Conservation (phyloP, 257 asterid genomes). For the Pogostemon cablin region DNA sequence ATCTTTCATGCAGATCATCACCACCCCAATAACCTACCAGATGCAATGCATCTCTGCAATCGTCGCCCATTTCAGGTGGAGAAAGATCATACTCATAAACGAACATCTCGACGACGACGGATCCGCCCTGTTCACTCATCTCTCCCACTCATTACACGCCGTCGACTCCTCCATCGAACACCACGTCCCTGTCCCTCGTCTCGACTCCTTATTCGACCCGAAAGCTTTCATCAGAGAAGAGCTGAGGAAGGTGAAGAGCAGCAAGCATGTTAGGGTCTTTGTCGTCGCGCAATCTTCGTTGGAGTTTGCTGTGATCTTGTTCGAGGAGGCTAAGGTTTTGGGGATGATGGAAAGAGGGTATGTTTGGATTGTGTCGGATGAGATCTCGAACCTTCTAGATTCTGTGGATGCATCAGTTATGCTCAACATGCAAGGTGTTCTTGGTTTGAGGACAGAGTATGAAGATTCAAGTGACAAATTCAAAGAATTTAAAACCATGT, state of each 20-base stretch:
- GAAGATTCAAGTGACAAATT: slow-evolving; percentile 24
- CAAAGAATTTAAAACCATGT: slow-evolving; percentile 39
- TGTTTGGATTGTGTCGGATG: slow-evolving; percentile 64
- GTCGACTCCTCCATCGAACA: slow-evolving; percentile 41
- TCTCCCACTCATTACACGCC: slow-evolving; percentile 48
- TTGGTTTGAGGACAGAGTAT: slow-evolving; percentile 50
- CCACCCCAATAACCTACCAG: slow-evolving; percentile 35
- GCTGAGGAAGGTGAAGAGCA: slow-evolving; percentile 36
- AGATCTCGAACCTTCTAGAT: slow-evolving; percentile 52
- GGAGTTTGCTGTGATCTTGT: slow-evolving; percentile 49
- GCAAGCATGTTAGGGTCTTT: slow-evolving; percentile 39
- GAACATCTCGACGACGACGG: slow-evolving; percentile 40
- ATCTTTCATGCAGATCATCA: slow-evolving; percentile 43
- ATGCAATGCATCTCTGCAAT: slow-evolving; percentile 53
- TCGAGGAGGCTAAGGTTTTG: slow-evolving; percentile 47
- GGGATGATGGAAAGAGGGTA: slow-evolving; percentile 62
- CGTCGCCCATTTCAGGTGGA: slow-evolving; percentile 56
- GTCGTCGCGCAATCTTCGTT: slow-evolving; percentile 46
- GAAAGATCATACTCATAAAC: slow-evolving; percentile 46
- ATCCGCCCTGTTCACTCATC: slow-evolving; percentile 34
- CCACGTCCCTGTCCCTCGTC: slow-evolving; percentile 40
- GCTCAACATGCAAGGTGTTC: slow-evolving; percentile 60
- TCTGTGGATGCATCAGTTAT: slow-evolving; percentile 42
- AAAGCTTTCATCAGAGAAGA: slow-evolving; percentile 30
- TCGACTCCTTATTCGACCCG: slow-evolving; percentile 34